Base-by-base conservation (phyloP, 768 basidiomycete genomes). In the Pleurotus ostreatus region DNA sequence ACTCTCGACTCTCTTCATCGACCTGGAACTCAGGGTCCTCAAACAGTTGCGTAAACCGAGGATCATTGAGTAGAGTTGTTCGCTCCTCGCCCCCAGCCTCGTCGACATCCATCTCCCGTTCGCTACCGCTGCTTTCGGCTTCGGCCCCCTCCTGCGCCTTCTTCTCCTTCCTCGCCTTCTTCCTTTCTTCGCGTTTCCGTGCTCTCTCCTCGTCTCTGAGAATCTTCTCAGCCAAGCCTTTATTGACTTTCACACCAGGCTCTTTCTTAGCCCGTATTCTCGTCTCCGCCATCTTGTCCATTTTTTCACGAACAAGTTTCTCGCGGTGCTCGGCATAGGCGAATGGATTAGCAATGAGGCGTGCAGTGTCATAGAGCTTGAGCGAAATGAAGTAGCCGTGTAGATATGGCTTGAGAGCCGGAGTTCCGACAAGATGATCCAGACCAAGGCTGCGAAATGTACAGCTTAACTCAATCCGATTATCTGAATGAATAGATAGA, bases 331-430 rank as follows among this genome's bases (percentile, higher is more conserved):
- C 97, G 40, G 86, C 86, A 69, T 98, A 98, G 8, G 88, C 93
- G 68, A 93, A 95, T 2, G 97, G 97, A 74, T 98, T 98, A 56
- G 94, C 88, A 62, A 98, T 94, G 60, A 96, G 82, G 30, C 95
- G 87, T 1, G 97, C 97, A 49, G 95, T 89, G 63, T 95, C 92
- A 75, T 98, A 98, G 4, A 98, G 83, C 65, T 94, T 92, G 72
- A 98, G 85, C 4, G 94, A 92, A 60, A 98, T 72, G 76, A 99
- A 98, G 83, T 95, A 98, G 43, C 97, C 97, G 71, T 99, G 97
- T 96, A 99, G 98, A 73, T 98, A 99, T 3, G 97, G 97, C 71
- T 96, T 96, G 78, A 98, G 90, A 15, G 90, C 85, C 18, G 94
- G 86, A 4, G 95, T 96, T 49, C 97, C 97, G 61, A 97, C 75